These are phyloP conservation scores for Bathelium albidoporum DNA, from an alignment of 495 filamentous ascomycete species.

Conservation along the genomic window DNA sequence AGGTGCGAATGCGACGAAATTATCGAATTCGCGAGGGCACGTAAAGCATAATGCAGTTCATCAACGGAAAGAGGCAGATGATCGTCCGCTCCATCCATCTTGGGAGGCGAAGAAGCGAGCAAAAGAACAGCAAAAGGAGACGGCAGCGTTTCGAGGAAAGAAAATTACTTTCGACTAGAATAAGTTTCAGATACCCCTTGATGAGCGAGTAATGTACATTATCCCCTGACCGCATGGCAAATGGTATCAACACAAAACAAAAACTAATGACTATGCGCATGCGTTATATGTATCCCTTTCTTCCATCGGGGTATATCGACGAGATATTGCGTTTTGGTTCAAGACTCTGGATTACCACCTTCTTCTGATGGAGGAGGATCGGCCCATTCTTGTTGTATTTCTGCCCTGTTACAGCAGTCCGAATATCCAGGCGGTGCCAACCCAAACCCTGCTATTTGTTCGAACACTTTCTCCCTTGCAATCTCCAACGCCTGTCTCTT, in stretches of 20 bases:
- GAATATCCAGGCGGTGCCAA: background rate
- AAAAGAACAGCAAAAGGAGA: conserved; percentile 59
- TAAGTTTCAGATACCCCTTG: background rate
- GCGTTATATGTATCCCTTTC: background rate
- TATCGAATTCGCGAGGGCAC: background rate
- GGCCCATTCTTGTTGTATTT: background rate
- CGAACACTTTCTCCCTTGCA: conserved; percentile 3
- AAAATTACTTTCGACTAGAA: conserved; percentile 80
- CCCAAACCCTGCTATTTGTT: background rate
- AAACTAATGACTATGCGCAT: background rate
- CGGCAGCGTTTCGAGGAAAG: conserved; percentile 60
- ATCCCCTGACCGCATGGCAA: background rate
- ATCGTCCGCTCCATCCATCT: conserved; percentile 69
- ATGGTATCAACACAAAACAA: background rate
- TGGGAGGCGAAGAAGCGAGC: conserved; percentile 85
- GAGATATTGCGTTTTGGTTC: background rate
- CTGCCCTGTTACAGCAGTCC: background rate
- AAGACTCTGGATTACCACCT: background rate
- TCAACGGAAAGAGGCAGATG: conserved; percentile 38
- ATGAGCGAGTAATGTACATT: background rate
- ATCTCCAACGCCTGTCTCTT: conserved; percentile 1
- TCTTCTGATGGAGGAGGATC: background rate
- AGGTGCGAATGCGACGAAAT: conserved; percentile 14
- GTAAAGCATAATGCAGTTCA: background rate
- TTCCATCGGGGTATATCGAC: background rate